Conservation (phyloP, 192 early-diverging fungal genomes). For the Coemansia sp. region DNA sequence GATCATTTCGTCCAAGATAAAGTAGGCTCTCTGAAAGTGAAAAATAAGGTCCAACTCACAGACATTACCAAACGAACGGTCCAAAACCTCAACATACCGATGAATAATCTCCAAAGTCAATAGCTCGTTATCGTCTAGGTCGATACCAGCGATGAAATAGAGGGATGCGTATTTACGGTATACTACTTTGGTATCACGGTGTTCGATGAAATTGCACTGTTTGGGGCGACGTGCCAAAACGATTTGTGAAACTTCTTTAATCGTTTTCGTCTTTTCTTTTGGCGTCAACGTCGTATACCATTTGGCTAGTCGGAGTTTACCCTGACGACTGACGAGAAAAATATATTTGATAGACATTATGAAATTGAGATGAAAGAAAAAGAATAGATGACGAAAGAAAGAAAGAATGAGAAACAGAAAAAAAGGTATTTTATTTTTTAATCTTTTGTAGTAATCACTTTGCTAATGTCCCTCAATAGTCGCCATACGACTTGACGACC, state of each 20-base stretch:
- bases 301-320: constrained; percentile 79
- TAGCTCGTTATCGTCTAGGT: constrained; percentile 92
- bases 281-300: constrained; percentile 76
- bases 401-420: background rate
- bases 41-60: constrained; percentile 97
- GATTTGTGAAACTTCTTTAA: constrained; percentile 91
- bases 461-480: constrained; percentile 42
- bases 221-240: constrained; percentile 87
- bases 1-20: constrained; percentile 84
- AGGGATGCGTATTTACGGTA: constrained; percentile 92
- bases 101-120: constrained; percentile 95
- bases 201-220: constrained; percentile 99
- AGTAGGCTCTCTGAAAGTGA: constrained; percentile 94
- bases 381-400: background rate
- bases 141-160: constrained; percentile 97
- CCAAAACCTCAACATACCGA: constrained; percentile 96
- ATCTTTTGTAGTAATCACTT: constrained; percentile 15
- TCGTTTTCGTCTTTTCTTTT: constrained; percentile 94
- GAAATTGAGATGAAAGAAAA: background rate
- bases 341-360: constrained; percentile 65
- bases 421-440: background rate
- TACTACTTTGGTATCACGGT: constrained; percentile 85
- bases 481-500: constrained; percentile 68
- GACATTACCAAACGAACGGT: constrained; percentile 97
- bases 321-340: constrained; percentile 79